Evolutionary conservation across 2,329 filamentous ascomycete species (phyloP).

Genomic region (Ilyonectria sp.): DNA sequence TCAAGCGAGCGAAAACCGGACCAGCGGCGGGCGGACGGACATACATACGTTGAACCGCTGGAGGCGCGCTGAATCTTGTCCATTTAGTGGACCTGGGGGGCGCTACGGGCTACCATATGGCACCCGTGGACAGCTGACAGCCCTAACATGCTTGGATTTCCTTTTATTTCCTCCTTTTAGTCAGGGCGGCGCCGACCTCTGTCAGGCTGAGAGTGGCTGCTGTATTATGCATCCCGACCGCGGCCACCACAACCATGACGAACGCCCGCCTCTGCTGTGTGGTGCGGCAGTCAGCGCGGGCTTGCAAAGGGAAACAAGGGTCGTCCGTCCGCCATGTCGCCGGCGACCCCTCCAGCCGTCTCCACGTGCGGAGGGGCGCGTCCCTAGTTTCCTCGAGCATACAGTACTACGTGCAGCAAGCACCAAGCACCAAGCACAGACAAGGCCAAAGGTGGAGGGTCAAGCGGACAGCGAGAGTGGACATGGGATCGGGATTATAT

Average conservation of each 20-base stretch:
- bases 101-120: background rate
- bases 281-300: constrained; percentile 1
- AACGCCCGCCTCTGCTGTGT: background rate
- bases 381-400: constrained; percentile 20
- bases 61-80: constrained; percentile 30
- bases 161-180: background rate
- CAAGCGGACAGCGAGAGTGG: background rate
- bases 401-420: constrained; percentile 11
- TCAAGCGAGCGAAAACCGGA: constrained; percentile 43
- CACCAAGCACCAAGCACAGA: background rate
- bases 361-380: constrained; percentile 37
- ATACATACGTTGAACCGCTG: constrained; percentile 41
- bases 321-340: constrained; percentile 23
- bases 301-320: constrained; percentile 3
- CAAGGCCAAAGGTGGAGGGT: background rate
- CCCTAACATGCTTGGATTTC: background rate
- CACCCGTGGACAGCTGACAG: background rate
- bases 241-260: background rate
- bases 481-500: constrained; percentile 1
- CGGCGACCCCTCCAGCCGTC: constrained; percentile 24
- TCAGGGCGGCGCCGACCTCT: constrained; percentile 1
- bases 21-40: constrained; percentile 40
- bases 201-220: background rate
- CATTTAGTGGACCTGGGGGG: constrained; percentile 21
- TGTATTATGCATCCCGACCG: background rate